phyloP scores from a whole-genome alignment of 768 basidiomycete species.

The Tulasnella sp. region DNA sequence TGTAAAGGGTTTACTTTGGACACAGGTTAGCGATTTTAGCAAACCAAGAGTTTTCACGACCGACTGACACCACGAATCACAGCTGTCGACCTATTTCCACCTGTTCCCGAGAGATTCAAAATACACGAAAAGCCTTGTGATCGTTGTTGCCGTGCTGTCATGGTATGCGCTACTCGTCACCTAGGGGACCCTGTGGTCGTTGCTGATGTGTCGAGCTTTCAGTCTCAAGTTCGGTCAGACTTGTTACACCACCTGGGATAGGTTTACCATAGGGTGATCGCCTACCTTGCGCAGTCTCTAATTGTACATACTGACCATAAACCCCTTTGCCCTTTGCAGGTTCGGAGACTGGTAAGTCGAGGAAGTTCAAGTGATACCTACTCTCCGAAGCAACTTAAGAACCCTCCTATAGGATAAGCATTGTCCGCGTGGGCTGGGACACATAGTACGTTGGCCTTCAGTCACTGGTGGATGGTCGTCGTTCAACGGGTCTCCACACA shows the following conservation, averaged over 20 bases:
- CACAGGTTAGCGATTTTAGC: neutral
- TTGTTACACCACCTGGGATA: neutral
- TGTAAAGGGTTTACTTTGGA: neutral
- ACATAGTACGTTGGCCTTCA: neutral
- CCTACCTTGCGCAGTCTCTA: neutral
- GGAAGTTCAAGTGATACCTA: neutral
- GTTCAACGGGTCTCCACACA: neutral
- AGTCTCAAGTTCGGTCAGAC: neutral
- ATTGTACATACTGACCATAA: neutral
- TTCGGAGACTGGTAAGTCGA: neutral
- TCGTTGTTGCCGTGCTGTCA: neutral
- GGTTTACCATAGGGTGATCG: neutral
- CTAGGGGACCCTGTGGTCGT: neutral
- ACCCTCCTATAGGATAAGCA: neutral
- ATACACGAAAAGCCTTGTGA: neutral
- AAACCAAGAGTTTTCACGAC: neutral
- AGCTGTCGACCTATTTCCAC: neutral
- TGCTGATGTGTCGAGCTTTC: neutral
- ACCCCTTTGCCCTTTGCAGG: neutral
- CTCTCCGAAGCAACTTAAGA: neutral
- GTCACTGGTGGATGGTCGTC: neutral
- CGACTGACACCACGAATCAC: neutral
- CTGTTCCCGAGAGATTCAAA: neutral
- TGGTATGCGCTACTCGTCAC: neutral
- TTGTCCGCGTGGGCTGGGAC: neutral